Base-by-base conservation (phyloP, 2,329 filamentous ascomycete species). In the Grosmannia penicillata region DNA sequence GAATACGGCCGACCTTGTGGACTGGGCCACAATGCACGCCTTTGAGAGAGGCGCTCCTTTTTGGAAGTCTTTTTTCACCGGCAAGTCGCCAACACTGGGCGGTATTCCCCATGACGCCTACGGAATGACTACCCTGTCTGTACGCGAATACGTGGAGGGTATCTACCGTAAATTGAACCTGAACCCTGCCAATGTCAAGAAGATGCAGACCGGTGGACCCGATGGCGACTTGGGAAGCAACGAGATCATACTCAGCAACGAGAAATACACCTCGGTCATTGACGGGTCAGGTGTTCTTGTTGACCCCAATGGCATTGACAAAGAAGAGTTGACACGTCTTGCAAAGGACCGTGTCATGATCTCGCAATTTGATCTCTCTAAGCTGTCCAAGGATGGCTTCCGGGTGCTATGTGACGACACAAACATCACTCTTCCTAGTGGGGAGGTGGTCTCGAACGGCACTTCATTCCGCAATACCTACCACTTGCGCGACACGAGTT, bases 1-100 rank as follows among this genome's bases (percentile, higher is more conserved):
- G 75, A 98, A 98, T 64, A 98, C 91, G 1, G 91, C 91, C 18
- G 85, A 94, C 53, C 71, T 98, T 25, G 91, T 98, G 37, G 78
- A 98, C 61, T 98, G 91, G 91, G 91, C 91, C n/a, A 98, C 91
- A 2, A 80, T 91, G 59, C 91, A 98, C 58, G 91, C 91, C 43
- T 76, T 85, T 37, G 65, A 66, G 44, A 78, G 91, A 50, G 86
- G 86, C 33, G 91, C 91, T 5, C 85, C 86, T 22, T 98, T 89
- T 85, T 98, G 91, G 91, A 98, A 98, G 70, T 98, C 91, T 0
- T 98, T 98, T 74, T 98, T 98, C 70, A 98, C 91, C 3, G 91
- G 91, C 53, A 98, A 98, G 71, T 94, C 85, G 49, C 91, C 86
- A 38, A 91, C 82, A 60, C 72, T 98, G 13, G 91, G 91, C 46